Evolutionary conservation across 2,329 filamentous ascomycete species (phyloP), one percentile per base, ranked within the genome.

Genomic region (Daldinia sp.): DNA sequence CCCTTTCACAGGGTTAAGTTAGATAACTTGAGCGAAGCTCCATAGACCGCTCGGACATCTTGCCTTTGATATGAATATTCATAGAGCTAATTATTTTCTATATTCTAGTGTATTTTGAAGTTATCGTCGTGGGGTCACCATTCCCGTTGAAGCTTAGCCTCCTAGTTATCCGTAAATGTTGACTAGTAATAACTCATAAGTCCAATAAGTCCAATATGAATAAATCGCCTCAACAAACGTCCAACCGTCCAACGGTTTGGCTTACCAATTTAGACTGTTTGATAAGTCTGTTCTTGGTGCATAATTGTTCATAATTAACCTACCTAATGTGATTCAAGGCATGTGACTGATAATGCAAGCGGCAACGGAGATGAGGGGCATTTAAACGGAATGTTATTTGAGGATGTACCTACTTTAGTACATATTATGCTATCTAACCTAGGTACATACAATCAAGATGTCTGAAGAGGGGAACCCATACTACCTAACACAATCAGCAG

Each of bases 281-380:
- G 4, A 2, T 9, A 1, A n/a, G 4, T n/a, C 47, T 30, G 29
- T 50, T 50, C 7, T 13, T 3, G 7, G 13, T 27, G 11, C 30
- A 34, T 49, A 49, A 34, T 2, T 5, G n/a, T 21, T 39, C 35
- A 39, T 9, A 11, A 47, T 29, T 47, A 7, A 11, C 29, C 11
- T 32, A 32, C 6, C 29, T 10, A 8, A 19, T 50, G 13, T 50
- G 29, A 34, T 13, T 34, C 30, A 50, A 35, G 17, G 10, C 47
- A 50, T 50, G 47, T 50, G 47, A 50, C 47, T 35, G 47, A 34
- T 35, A 34, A 34, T 23, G 25, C 15, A 50, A 50, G 47, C 47
- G 30, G 47, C 47, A 59, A 54, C 43, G 57, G 37, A 60, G 60
- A 64, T 58, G 65, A 56, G 59, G 65, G 59, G 63, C 63, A 66